Percentiles rank a stretch among this genome's conserved stretches.
These are phyloP conservation scores for Mycena rosella DNA, from an alignment of 768 basidiomycete genomes.

Conservation along the genomic window DNA sequence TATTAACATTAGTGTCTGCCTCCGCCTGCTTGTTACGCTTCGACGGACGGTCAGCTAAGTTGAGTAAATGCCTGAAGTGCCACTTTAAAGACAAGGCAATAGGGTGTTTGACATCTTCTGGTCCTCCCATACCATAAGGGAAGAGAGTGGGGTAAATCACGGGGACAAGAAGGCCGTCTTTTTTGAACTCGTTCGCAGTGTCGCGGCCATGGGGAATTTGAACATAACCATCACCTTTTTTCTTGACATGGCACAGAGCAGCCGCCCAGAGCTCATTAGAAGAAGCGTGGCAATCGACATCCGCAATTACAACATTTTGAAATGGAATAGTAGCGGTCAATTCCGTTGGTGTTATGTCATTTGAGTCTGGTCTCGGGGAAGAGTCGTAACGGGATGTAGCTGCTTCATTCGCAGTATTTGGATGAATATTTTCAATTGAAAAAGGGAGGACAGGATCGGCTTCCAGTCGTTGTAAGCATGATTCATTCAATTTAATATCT, in stretches of 20 bases:
- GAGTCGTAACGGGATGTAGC: constrained; percentile 10
- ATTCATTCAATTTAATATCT: too few species aligned
- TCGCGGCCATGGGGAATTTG: constrained; percentile 35
- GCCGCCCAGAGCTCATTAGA: constrained; percentile 31
- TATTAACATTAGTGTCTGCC: too few species aligned
- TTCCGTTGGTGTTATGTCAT: too few species aligned
- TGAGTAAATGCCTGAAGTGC: too few species aligned
- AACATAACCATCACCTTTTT: constrained; percentile 34
- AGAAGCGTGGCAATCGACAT: constrained; percentile 1
- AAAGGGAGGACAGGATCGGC: constrained; percentile 19
- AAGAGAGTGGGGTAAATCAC: constrained; percentile 43
- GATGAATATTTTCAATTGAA: neutral
- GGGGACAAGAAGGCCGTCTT: constrained; percentile 38
- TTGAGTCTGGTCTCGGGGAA: neutral
- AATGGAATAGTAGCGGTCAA: neutral
- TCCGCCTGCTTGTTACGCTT: too few species aligned
- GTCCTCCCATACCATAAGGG: constrained; percentile 34
- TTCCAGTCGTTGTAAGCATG: too few species aligned
- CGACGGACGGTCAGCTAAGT: too few species aligned
- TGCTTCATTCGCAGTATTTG: constrained; percentile 5
- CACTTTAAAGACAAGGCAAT: too few species aligned
- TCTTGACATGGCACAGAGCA: constrained; percentile 40
- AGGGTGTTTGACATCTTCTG: too few species aligned
- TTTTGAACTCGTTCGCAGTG: constrained; percentile 40
- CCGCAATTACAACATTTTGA: neutral